These are phyloP conservation scores for Scedosporium boydii DNA, from an alignment of 2,329 filamentous ascomycete species.

Conservation along the genomic window DNA sequence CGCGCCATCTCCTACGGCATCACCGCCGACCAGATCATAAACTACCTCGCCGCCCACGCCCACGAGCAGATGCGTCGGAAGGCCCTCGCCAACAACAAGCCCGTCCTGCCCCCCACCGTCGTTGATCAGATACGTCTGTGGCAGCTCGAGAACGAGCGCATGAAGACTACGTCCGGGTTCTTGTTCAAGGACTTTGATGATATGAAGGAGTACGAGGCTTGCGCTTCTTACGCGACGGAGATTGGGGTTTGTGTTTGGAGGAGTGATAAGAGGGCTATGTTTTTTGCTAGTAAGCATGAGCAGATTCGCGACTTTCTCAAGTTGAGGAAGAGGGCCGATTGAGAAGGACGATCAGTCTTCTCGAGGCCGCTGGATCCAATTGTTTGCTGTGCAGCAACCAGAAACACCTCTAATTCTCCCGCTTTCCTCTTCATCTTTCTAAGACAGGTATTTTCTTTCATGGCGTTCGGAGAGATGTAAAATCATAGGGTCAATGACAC, in stretches of 20 bases:
- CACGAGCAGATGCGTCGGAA: conserved; percentile 85
- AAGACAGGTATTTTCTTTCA: too few species aligned
- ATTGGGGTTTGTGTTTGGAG: conserved; percentile 86
- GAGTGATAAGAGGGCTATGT: conserved; percentile 68
- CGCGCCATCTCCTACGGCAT: conserved; percentile 84
- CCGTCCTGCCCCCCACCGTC: conserved; percentile 85
- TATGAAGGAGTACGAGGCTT: conserved; percentile 58
- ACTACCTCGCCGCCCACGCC: conserved; percentile 83
- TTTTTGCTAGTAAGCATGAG: conserved; percentile 88
- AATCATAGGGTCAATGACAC: too few species aligned
- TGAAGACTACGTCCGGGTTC: conserved; percentile 75
- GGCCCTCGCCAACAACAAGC: conserved; percentile 45
- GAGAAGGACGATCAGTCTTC: background rate
- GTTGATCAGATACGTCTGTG: conserved; percentile 95
- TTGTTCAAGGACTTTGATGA: conserved; percentile 82
- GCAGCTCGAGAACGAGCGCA: conserved; percentile 94
- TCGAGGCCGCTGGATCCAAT: too few species aligned
- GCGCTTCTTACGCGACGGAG: conserved; percentile 74
- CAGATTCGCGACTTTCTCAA: conserved; percentile 77
- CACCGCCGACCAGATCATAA: conserved; percentile 89
- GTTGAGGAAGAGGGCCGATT: conserved; percentile 46
- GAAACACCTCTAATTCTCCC: too few species aligned
- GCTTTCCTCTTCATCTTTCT: too few species aligned
- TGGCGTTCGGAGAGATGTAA: too few species aligned
- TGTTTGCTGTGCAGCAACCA: too few species aligned